Percentiles rank a stretch among this genome's conserved stretches.
These are phyloP conservation scores for Stereocaulon alpinum DNA, from an alignment of 495 filamentous ascomycete genomes.

Conservation along the genomic window DNA sequence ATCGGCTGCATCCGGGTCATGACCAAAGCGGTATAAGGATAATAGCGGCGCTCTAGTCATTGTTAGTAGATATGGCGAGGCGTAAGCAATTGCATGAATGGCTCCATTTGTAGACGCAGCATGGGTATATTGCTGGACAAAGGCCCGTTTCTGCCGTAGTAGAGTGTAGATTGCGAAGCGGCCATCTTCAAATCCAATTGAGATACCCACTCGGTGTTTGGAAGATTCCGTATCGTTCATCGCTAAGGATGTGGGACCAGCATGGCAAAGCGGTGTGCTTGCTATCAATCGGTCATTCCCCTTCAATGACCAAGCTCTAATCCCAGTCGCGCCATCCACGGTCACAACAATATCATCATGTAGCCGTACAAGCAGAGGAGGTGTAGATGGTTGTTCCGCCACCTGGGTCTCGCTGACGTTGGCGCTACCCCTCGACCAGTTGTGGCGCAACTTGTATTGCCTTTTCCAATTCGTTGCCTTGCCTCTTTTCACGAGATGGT, in stretches of 20 bases:
- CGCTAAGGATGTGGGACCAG: conserved; percentile 58
- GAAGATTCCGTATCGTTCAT: conserved; percentile 38
- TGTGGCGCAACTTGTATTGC: conserved; percentile 81
- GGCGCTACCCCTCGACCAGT: conserved; percentile 82
- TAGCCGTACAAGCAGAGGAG: conserved; percentile 58
- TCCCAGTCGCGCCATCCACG: conserved; percentile 55
- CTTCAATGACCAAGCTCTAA: conserved; percentile 70
- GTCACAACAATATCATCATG: conserved; percentile 68
- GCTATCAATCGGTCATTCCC: conserved; percentile 45
- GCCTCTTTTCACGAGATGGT: conserved; percentile 43
- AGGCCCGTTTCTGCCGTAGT: conserved; percentile 29
- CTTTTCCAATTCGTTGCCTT: conserved; percentile 69
- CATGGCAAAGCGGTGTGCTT: conserved; percentile 26
- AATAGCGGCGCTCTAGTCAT: conserved; percentile 62
- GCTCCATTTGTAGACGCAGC: conserved; percentile 45
- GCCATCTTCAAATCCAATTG: conserved; percentile 70
- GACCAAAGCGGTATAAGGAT: conserved; percentile 58
- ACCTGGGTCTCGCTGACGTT: conserved; percentile 67
- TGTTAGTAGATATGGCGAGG: conserved; percentile 66
- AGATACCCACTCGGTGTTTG: conserved; percentile 38
- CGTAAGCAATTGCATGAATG: conserved; percentile 66
- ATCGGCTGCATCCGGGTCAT: conserved; percentile 5
- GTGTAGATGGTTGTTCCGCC: conserved; percentile 38
- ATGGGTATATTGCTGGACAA: conserved; percentile 45
- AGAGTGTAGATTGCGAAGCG: conserved; percentile 61